Conservation (phyloP, 345 rosid species). For the Eucalyptus sp. region DNA sequence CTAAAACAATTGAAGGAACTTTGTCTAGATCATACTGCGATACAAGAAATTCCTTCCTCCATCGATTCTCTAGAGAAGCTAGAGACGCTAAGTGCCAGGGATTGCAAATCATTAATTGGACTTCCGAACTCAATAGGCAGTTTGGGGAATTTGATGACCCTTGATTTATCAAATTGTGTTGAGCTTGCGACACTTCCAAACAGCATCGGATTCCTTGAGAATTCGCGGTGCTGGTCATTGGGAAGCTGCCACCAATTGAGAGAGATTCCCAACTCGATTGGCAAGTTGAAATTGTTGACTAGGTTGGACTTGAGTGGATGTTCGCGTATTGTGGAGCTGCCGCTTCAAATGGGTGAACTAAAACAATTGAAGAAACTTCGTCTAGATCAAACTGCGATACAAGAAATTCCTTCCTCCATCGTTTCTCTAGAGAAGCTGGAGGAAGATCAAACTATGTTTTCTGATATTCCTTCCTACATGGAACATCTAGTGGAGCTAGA, state of each 20-base stretch:
- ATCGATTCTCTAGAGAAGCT: neutral
- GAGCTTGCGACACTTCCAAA: neutral
- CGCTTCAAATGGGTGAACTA: neutral
- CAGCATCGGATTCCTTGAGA: neutral
- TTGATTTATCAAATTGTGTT: accelerated
- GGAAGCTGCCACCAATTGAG: neutral
- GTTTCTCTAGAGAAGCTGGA: neutral
- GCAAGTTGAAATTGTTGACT: neutral
- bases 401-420: neutral
- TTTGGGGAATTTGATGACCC: neutral
- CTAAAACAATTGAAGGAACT: neutral
- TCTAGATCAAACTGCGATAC: neutral
- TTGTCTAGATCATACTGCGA: neutral
- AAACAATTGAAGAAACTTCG: neutral
- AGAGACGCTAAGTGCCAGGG: too few relatives aligned
- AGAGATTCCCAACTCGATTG: neutral
- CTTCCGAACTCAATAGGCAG: neutral
- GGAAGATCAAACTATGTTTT: too few relatives aligned
- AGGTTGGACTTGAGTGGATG: neutral
- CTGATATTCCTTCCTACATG: too few relatives aligned
- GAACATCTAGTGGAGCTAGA: too few relatives aligned
- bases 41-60: neutral
- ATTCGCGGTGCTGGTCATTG: neutral
- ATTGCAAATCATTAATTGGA: neutral
- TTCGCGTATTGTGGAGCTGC: neutral